These are phyloP conservation scores for Phytophthora cactorum DNA, from an alignment of 352 stramenopile genomes.

Conservation along the genomic window DNA sequence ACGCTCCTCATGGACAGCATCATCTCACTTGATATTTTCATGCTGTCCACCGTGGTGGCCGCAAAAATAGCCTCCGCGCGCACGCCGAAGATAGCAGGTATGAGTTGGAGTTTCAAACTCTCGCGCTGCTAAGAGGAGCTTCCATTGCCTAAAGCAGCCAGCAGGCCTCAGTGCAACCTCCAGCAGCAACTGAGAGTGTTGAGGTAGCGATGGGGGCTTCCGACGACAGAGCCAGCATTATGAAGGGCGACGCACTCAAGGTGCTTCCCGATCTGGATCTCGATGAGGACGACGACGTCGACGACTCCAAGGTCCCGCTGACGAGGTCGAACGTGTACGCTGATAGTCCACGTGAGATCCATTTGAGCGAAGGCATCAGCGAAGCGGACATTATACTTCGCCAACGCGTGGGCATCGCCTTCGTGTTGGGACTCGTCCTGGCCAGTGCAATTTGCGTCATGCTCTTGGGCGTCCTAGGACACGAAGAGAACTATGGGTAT, in stretches of 20 bases:
- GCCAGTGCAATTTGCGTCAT: conserved; percentile 69
- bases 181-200: conserved; percentile 4
- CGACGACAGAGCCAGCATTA: conserved; percentile 63
- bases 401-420: conserved; percentile 60
- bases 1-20: too few species aligned
- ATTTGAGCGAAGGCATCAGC: conserved; percentile 39
- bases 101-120: background rate
- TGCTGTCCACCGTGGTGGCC: background rate
- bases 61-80: conserved; percentile 21
- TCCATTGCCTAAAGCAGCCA: conserved; percentile 34
- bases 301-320: conserved; percentile 50
- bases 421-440: conserved; percentile 63
- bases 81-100: conserved; percentile 19
- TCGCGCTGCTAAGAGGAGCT: background rate
- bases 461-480: conserved; percentile 64
- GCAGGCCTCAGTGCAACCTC: conserved; percentile 18
- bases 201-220: conserved; percentile 26
- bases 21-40: too few species aligned
- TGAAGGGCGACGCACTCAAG: conserved; percentile 56
- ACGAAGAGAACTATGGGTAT: conserved; percentile 78
- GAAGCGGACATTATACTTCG: conserved; percentile 60
- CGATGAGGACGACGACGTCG: conserved; percentile 39
- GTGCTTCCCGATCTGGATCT: conserved; percentile 37
- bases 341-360: conserved; percentile 59
- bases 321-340: conserved; percentile 68